Base-by-base conservation (phyloP, 306 rosid species). In the Luffa acutangula region DNA sequence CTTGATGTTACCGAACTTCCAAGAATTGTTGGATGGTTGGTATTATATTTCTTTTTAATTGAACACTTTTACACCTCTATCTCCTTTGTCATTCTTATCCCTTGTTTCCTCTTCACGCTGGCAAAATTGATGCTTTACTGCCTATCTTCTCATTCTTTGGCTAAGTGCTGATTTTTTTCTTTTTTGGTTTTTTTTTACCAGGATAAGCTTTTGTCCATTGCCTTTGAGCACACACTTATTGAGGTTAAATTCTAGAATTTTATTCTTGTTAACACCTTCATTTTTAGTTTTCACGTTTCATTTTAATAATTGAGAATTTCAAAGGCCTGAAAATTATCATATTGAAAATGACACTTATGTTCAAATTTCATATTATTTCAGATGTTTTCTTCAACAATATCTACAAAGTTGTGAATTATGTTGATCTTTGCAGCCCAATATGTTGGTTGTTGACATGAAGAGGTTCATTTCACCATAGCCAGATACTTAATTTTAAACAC, bases 21-120 rank as follows among this genome's bases (percentile, higher is more conserved):
- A 1, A 96, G 98, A 79, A 92, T 94, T 86, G 97, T 97, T 20
- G 98, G 98, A 78, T 94, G 98, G 98, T 94, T 94, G 62, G 98
- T 94, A 85, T 46, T 87, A 59, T 80, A 31, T 39, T 78, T 36
- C 58, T 10, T 79, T n/a, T n/a, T 45, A 46, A 31, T 39, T 31
- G 7, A 45, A 13, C 43, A 25, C 56, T 74, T 42, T 49, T 36
- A n/a, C n/a, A 53, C 20, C 12, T 20, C 6, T 57, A 2, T 39
- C 79, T 70, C 7, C 14, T 39, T 69, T 53, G 58, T 43, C 65
- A 4, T 58, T 31, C 9, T 66, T 21, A 63, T 48, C 20, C 45
- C 18, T n/a, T 3, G 9, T 15, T 25, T 70, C 12, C 33, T 33
- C 34, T 72, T 57, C 70, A 54, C 62, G 48, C 79, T 80, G 57